Conservation (phyloP, 2,329 filamentous ascomycete species). For the Xylariales sp. region DNA sequence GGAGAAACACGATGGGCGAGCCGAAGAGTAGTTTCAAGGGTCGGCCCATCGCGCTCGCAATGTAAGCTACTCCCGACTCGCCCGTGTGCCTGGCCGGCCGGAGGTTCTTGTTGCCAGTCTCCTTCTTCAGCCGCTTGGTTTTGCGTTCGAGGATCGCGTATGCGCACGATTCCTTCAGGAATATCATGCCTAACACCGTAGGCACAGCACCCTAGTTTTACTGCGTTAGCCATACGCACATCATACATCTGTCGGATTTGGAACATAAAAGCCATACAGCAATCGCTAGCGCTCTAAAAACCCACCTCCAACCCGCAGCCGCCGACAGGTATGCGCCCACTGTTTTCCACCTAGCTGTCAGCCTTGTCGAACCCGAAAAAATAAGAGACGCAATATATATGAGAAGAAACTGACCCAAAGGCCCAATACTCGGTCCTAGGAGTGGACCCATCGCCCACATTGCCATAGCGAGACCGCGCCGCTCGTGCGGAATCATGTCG, state of each 20-base stretch:
- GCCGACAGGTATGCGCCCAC: conserved; percentile 62
- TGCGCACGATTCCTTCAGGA: conserved; percentile 63
- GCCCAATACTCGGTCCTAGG: conserved; percentile 21
- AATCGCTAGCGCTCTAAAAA: conserved; percentile 65
- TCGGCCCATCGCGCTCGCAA: conserved; percentile 37
- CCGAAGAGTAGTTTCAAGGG: conserved; percentile 47
- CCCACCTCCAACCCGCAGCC: conserved; percentile 67
- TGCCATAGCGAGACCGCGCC: conserved; percentile 43
- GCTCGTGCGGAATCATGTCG: conserved; percentile 44
- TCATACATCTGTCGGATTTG: background rate
- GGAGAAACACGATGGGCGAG: conserved; percentile 41
- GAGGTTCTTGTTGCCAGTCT: conserved; percentile 48
- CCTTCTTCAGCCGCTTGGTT: conserved; percentile 47
- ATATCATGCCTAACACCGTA: conserved; percentile 54
- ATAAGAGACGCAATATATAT: background rate
- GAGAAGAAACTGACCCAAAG: conserved; percentile 21
- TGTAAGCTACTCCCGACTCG: conserved; percentile 23
- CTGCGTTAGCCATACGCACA: background rate
- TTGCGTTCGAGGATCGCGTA: conserved; percentile 59
- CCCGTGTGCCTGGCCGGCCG: conserved; percentile 42
- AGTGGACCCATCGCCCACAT: conserved; percentile 44
- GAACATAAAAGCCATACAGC: conserved; percentile 14
- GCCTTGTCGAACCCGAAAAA: no score
- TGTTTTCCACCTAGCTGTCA: background rate
- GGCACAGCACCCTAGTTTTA: background rate